Conservation (phyloP, 2,329 filamentous ascomycete genomes). For the Botrytis squamosa region DNA sequence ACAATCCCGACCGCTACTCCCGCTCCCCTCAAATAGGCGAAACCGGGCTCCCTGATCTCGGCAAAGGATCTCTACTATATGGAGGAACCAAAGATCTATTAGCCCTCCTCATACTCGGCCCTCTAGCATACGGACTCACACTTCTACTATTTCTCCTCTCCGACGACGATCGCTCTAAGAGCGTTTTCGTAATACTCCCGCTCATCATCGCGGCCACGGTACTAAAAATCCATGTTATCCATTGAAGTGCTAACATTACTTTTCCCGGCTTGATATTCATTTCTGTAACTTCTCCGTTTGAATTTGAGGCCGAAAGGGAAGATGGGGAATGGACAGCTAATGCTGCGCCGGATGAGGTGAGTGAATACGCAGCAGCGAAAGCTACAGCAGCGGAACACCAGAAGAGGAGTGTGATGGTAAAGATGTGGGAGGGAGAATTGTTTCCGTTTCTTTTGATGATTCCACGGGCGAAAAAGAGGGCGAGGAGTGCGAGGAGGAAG, state of each 20-base stretch:
- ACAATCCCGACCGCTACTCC: not conserved
- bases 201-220: not conserved
- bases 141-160: not conserved
- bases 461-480: not conserved
- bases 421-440: not conserved
- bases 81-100: not conserved
- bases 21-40: not conserved
- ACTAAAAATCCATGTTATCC: conserved; percentile 10
- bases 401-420: not conserved
- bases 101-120: not conserved
- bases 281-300: not conserved
- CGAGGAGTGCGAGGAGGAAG: not conserved
- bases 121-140: not conserved
- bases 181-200: not conserved
- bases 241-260: conserved; percentile 8
- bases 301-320: not conserved
- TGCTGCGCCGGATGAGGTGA: conserved; percentile 6
- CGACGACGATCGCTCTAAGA: not conserved
- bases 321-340: not conserved
- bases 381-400: not conserved
- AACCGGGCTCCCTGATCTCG: not conserved
- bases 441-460: not conserved
- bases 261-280: not conserved
- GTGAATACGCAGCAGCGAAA: conserved; percentile 3
- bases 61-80: not conserved